Evolutionary conservation across 2,329 filamentous ascomycete species (phyloP), one percentile per base, ranked within the genome.

Genomic region (Aschersonia sp.): DNA sequence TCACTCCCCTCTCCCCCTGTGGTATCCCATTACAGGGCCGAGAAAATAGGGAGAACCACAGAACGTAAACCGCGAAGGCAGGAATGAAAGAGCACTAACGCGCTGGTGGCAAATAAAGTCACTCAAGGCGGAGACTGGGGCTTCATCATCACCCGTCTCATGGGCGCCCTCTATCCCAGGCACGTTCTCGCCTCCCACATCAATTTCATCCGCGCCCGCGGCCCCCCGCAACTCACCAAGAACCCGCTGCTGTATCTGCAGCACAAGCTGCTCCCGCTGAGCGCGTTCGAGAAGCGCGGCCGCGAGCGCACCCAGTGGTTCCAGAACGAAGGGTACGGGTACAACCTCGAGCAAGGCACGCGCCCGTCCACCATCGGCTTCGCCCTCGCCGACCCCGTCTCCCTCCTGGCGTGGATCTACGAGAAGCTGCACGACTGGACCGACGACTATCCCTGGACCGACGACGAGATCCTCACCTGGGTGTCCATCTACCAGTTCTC

Each of bases 361-460:
- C 81, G 82, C 49, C 85, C 86, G 0, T 78, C 86, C 46, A 90
- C 85, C 0, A 58, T 89, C 0, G 81, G 80, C 0, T 86, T 85
- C 56, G 78, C 70, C 0, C 68, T 89, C 4, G 70, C 76, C 0
- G 84, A 88, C 58, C 86, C 85, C 0, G 74, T 85, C 0, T 83
- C 74, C 0, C 65, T 87, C 4, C 67, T 90, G 1, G 77, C 83
- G 0, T 92, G 86, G 86, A 79, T 90, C 35, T 84, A 84, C 53
- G 86, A 90, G 63, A 90, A 90, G 59, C 65, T 90, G 39, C 77
- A 82, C 53, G 80, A 84, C 54, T 90, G 84, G 85, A 80, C 79
- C 0, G 84, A 89, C 55, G 56, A 55, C 1, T 87, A 87, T 56
- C 66, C 74, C 0, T 89, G 84, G 84, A 82, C 77, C 0, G 80